Base-by-base conservation (phyloP, 306 rosid genomes). In the Rosa persica region DNA sequence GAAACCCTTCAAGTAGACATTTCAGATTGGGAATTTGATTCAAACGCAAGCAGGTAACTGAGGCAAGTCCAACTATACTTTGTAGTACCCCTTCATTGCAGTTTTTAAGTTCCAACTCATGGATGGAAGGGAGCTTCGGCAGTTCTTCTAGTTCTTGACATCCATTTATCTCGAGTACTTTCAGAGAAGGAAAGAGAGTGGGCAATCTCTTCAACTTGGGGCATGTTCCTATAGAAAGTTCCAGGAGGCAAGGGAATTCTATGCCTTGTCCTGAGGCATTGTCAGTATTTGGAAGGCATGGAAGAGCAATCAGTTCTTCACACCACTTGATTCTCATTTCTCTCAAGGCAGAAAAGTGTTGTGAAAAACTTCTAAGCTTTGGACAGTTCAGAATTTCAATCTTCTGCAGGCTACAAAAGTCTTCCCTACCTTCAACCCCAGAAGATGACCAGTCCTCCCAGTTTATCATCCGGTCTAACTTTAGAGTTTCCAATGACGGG, bases 391-490 rank as follows among this genome's bases (percentile, higher is more conserved):
- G 25, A 42, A 83, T 75, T 51, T 83, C 83, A 23, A 83, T 70
- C 38, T 81, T 70, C 72, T 67, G 42, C 17, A 83, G 78, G 22
- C n/a, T n/a, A 40, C 40, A 40, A 7, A 83, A 83, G 46, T 70
- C 81, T 44, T 62, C 80, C 17, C 42, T 19, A 23, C 81, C 81
- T 75, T 71, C 81, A 83, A 75, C 44, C 68, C 75, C 83, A 62
- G 80, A 79, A 70, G 75, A 79, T 3, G 76, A 64, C 86, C 83
- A 83, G 5, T 83, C 75, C 58, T 83, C 81, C 83, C 78, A 79
- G 46, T 75, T 80, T 65, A 62, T 10, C 86, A 83, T 79, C 36
- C 57, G 52, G 16, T 79, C 75, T 27, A 83, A 79, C 76, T 83
- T 79, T 10, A 75, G 52, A 17, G 78, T 79, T 49, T 83, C 80